Evolutionary conservation across 2,329 filamentous ascomycete genomes (phyloP).

Genomic region (Tolypocladium sp.): DNA sequence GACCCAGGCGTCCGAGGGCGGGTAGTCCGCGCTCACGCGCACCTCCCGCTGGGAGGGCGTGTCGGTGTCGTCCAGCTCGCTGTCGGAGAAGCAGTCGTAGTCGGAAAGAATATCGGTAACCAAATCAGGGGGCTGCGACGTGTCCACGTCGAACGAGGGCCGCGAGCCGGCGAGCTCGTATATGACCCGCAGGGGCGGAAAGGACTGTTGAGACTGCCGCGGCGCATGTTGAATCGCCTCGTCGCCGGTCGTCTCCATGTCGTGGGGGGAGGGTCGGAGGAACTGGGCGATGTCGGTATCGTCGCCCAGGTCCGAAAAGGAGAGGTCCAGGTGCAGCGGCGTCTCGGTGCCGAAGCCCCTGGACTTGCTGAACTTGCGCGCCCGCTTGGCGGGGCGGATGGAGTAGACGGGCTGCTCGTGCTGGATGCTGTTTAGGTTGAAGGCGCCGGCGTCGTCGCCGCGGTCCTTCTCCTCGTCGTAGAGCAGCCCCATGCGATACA

Average conservation of each 20-base stretch:
- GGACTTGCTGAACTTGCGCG: slow-evolving; percentile 15
- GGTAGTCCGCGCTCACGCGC: slow-evolving; percentile 15
- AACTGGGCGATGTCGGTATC: slow-evolving; percentile 29
- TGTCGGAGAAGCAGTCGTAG: slow-evolving; percentile 27
- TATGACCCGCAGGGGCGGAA: slow-evolving; percentile 26
- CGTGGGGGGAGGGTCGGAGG: slow-evolving; percentile 13
- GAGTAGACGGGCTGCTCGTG: slow-evolving; percentile 28
- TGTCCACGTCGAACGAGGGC: slow-evolving; percentile 23
- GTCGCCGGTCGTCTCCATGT: slow-evolving; percentile 10
- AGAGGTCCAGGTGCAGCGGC: slow-evolving; percentile 27
- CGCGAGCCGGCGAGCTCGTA: slow-evolving; percentile 27
- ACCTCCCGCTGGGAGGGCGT: slow-evolving; percentile 20
- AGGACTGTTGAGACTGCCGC: slow-evolving; percentile 9
- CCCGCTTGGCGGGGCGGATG: slow-evolving; percentile 24
- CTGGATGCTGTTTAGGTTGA: slow-evolving; percentile 29
- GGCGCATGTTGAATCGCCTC: slow-evolving; percentile 8
- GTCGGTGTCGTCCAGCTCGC: slow-evolving; percentile 20
- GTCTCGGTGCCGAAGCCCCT: slow-evolving; percentile 13
- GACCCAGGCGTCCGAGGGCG: slow-evolving; percentile 28
- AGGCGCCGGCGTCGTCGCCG: slow-evolving; percentile 18
- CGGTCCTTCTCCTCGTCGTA: slow-evolving; percentile 31
- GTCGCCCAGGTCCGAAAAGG: slow-evolving; percentile 31
- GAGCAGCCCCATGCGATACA: slow-evolving; percentile 35
- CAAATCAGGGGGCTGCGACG: slow-evolving; percentile 25
- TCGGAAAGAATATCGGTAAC: slow-evolving; percentile 23